Base-by-base conservation (phyloP, 2,329 filamentous ascomycete genomes). In the Sordariomycetes sp. region DNA sequence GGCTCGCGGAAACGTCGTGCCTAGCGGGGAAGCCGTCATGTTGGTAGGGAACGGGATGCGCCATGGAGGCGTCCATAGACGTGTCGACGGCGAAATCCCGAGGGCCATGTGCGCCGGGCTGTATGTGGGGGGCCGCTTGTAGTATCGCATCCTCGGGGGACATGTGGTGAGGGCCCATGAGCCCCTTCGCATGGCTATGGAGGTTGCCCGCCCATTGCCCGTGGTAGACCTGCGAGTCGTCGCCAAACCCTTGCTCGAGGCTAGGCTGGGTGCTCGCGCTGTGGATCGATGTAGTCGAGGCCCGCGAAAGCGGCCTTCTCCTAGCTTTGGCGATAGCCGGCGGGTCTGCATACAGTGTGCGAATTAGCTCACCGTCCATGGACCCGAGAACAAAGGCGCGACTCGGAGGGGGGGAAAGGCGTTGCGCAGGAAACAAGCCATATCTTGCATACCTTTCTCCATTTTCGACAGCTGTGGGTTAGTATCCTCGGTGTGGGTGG, bases 91-190 rank as follows among this genome's bases (percentile, higher is more conserved):
- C 66, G 22, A 79, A 72, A 55, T 82, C 79, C 77, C 78, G 58
- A 57, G 75, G 75, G 52, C 72, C 73, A 54, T 74, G 58, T 57
- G 75, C 75, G 51, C 72, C 73, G 54, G 74, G 71, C 61, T 81
- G 79, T 65, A 85, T 75, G 61, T 83, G 82, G 24, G 77, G 75
- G 32, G 79, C 76, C 20, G 79, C 78, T 59, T 82, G 79, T 61
- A 86, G 71, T 54, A 86, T 78, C 71, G 85, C 77, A 60, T 82
- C 81, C 63, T 85, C 82, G 25, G 79, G 71, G 3, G 79, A 76
- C 73, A 85, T 76, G 57, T 77, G 76, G 35, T 73, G 69, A 37
- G 69, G 67, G 18, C 69, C 65, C 8, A 68, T 66, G 61, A 81
- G 74, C 54, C 76, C 73, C 64, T 75, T 75, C 11, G 71, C 65